Conservation (phyloP, 441 rosid species). For the California macrophylla region DNA sequence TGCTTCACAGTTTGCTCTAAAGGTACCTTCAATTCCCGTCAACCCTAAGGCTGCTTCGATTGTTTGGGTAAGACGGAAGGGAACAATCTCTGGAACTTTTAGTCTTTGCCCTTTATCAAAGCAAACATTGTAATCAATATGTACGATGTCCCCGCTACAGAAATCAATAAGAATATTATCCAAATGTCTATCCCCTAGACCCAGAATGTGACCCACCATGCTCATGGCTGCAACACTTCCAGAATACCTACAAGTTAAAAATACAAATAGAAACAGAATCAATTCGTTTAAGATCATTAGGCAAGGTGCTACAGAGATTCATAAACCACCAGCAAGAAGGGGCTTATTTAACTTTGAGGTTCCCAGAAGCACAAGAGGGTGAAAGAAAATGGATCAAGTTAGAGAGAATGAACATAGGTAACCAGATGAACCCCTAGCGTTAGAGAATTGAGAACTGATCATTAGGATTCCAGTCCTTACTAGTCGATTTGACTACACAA, state of each 20-base stretch:
- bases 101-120: conserved; percentile 94
- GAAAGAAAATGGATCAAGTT: conserved; percentile 1
- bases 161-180: conserved; percentile 96
- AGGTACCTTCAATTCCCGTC: conserved; percentile 88
- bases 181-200: conserved; percentile 95
- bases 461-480: neutral
- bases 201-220: conserved; percentile 92
- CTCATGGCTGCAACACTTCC: conserved; percentile 98
- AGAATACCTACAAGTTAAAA: conserved; percentile 59
- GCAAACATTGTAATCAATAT: conserved; percentile 95
- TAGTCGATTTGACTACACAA: neutral
- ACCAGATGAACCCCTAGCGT: neutral
- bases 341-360: neutral
- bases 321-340: conserved; percentile 3
- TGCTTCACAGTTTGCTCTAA: conserved; percentile 88
- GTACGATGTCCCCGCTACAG: conserved; percentile 89
- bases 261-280: conserved; percentile 4
- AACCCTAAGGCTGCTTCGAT: conserved; percentile 87
- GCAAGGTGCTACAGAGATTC: conserved; percentile 2
- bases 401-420: neutral
- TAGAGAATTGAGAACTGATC: conserved; percentile 1
- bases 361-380: conserved; percentile 3
- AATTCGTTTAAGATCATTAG: neutral
- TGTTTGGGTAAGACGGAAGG: conserved; percentile 91
- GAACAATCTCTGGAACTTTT: conserved; percentile 93